Evolutionary conservation across 257 asterid species (phyloP).

Genomic region (Primulina eburnea): DNA sequence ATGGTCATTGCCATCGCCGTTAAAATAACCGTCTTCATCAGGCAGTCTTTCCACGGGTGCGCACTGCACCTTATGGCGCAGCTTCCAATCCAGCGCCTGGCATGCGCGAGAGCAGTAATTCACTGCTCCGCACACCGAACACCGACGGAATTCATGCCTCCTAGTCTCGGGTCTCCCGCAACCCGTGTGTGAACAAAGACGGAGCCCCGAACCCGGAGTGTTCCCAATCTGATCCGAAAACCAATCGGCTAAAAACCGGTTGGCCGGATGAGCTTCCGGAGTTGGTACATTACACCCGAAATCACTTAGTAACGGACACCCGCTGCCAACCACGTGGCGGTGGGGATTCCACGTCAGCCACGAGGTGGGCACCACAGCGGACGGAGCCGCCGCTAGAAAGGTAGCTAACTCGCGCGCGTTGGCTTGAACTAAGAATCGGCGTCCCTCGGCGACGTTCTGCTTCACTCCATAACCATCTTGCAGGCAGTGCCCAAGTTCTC

Average conservation of each 20-base stretch:
- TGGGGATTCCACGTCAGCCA: conserved; percentile 37
- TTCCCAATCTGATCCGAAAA: background rate
- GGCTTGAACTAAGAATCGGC: conserved; percentile 72
- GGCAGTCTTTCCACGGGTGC: conserved; percentile 22
- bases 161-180: conserved; percentile 27
- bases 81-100: conserved; percentile 32
- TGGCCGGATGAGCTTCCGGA: conserved; percentile 27
- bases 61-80: conserved; percentile 31
- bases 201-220: conserved; percentile 16
- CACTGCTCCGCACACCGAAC: conserved; percentile 26
- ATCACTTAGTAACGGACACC: conserved; percentile 29
- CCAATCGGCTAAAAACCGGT: conserved; percentile 28
- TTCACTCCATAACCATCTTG: conserved; percentile 92
- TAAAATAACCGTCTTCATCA: background rate
- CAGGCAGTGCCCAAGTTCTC: conserved; percentile 98
- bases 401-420: conserved; percentile 86
- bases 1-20: background rate
- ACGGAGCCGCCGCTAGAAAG: conserved; percentile 40
- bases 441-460: conserved; percentile 74
- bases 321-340: conserved; percentile 24
- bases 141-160: conserved; percentile 22
- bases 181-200: conserved; percentile 19
- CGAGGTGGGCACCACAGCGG: conserved; percentile 37
- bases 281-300: conserved; percentile 27
- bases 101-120: conserved; percentile 33